Evolutionary conservation across 208 protist species (phyloP), one percentile per base, ranked within the genome.

Genomic region (Herpetomonas tarakana): DNA sequence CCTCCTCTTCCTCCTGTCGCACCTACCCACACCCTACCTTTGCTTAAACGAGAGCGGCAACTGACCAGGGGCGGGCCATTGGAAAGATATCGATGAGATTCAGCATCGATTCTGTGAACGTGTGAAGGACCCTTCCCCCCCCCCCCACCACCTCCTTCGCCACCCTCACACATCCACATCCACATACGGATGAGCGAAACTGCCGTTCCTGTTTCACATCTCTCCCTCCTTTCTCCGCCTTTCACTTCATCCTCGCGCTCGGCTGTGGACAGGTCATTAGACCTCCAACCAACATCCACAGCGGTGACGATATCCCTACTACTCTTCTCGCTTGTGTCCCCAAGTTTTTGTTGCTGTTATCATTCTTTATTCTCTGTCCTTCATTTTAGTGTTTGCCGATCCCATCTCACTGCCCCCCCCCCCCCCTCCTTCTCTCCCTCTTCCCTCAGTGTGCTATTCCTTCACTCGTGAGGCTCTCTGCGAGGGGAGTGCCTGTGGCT

Each of bases 371-470:
- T 58, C 44, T 45, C 67, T n/a, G 18, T 55, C 45, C 1, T 41
- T 61, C 16, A 12, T 45, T 19, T 71, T 46, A 28, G 39, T 67
- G 26, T 27, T 61, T 22, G 27, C n/a, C 27, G 65, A 22, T n/a
- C 18, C 2, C 19, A 47, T 3, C 24, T 14, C 9, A 19, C 52
- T 11, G 24, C 26, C 24, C 31, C 39, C 18, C 4, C 51, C 35
- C 3, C 28, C 11, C 21, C 45, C 26, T 29, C 35, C 18, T 6
- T 45, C n/a, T n/a, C n/a, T n/a, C n/a, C n/a, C n/a, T n/a, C n/a
- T n/a, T n/a, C n/a, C n/a, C n/a, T n/a, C n/a, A n/a, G n/a, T n/a
- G n/a, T n/a, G n/a, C n/a, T n/a, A n/a, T n/a, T n/a, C n/a, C n/a
- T n/a, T n/a, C n/a, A n/a, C n/a, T n/a, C n/a, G n/a, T n/a, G n/a